Conservation (phyloP, 176 grass and related monocot species). For the Paspalum vaginatum region DNA sequence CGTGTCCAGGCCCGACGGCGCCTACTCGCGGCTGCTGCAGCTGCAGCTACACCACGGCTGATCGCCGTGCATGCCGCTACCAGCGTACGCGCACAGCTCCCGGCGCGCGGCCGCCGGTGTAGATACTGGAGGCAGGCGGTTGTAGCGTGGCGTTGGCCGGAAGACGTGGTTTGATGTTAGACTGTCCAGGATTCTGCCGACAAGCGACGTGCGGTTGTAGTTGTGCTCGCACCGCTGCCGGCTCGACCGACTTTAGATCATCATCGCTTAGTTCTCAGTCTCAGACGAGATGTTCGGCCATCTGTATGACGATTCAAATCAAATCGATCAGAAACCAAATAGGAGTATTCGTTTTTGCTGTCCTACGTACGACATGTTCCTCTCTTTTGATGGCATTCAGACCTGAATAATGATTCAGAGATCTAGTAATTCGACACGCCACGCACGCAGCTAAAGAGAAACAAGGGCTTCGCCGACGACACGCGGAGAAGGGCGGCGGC, state of each 20-base stretch:
- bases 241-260: not conserved
- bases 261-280: not conserved
- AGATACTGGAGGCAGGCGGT: conserved; percentile 45
- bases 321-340: not conserved
- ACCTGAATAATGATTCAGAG: not conserved
- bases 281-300: not conserved
- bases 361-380: not conserved
- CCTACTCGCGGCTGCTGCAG: conserved; percentile 73
- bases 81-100: not conserved
- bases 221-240: not conserved
- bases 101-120: conserved; percentile 35
- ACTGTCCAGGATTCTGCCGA: conserved; percentile 22
- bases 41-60: conserved; percentile 73
- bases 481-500: not conserved
- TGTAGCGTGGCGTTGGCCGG: conserved; percentile 7
- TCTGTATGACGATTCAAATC: not conserved
- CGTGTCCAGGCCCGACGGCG: conserved; percentile 58
- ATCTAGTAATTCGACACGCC: not conserved
- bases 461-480: not conserved
- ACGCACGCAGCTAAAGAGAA: not conserved
- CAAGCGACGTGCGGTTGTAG: not conserved
- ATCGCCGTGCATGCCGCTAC: not conserved
- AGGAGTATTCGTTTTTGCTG: not conserved
- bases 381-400: not conserved
- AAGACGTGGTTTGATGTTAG: conserved; percentile 32